A percentile compares a stretch with the other conserved stretches of the same genome.
These are phyloP conservation scores for Blepharisma stoltei DNA, from an alignment of 73 alveolate species.

Conservation along the genomic window DNA sequence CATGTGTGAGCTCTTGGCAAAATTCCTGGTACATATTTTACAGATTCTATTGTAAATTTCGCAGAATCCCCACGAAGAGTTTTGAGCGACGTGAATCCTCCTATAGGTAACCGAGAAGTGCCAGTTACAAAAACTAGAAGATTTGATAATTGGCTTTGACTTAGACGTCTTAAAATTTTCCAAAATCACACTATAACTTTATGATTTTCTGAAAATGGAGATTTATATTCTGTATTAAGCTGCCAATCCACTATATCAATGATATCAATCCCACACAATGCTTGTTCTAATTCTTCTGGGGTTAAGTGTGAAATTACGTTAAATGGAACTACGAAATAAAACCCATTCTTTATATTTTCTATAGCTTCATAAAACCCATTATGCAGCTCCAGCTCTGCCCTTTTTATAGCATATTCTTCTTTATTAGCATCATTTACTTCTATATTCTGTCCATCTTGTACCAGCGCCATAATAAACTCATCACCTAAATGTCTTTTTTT, in stretches of 20 bases:
- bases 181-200: constrained; percentile 64
- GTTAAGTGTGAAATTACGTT: constrained; percentile 52
- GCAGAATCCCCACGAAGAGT: constrained; percentile 77
- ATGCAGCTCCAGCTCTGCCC: constrained; percentile 52
- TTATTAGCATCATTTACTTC: constrained; percentile 62
- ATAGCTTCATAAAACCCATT: constrained; percentile 42
- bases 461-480: constrained; percentile 28
- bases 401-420: constrained; percentile 53
- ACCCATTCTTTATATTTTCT: constrained; percentile 62
- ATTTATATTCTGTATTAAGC: constrained; percentile 64
- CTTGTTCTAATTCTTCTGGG: constrained; percentile 71
- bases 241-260: constrained; percentile 83
- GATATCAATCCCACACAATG: constrained; percentile 69
- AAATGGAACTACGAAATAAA: constrained; percentile 63
- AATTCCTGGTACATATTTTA: constrained; percentile 48
- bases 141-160: constrained; percentile 64
- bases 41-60: constrained; percentile 58
- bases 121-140: constrained; percentile 81
- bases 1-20: constrained; percentile 87
- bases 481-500: background rate
- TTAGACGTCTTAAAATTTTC: constrained; percentile 55
- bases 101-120: constrained; percentile 78
- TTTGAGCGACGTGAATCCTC: constrained; percentile 71
- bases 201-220: constrained; percentile 49
- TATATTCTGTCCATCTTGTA: constrained; percentile 32